Conservation (phyloP, 495 filamentous ascomycete species). For the Evernia prunastri region DNA sequence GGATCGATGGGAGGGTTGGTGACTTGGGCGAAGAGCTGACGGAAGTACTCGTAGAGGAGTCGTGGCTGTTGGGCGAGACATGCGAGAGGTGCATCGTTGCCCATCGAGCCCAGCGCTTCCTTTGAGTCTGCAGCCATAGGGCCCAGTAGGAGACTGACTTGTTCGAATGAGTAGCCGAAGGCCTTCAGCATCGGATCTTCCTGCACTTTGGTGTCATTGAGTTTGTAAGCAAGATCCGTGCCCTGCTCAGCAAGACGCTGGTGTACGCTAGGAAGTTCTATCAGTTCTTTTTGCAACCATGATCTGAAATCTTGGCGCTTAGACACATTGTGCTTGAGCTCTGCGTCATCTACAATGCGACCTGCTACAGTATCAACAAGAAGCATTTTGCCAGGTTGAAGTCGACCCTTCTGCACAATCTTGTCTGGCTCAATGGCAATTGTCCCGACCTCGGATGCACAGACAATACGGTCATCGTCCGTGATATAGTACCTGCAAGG, state of each 20-base stretch:
- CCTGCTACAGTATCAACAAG: constrained; percentile 93
- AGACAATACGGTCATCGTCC: constrained; percentile 97
- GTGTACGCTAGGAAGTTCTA: constrained; percentile 72
- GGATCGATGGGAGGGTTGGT: constrained; percentile 99
- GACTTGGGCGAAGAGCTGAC: constrained; percentile 97
- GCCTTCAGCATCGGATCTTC: constrained; percentile 79
- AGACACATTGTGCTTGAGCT: constrained; percentile 86
- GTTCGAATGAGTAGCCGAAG: constrained; percentile 95
- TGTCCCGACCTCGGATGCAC: constrained; percentile 94
- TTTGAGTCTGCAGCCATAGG: constrained; percentile 99
- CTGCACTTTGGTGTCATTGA: constrained; percentile 71
- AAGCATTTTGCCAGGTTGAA: constrained; percentile 96
- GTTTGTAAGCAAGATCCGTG: constrained; percentile 56
- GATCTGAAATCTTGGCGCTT: constrained; percentile 76
- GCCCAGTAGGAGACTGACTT: constrained; percentile 86
- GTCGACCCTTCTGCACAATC: constrained; percentile 87
- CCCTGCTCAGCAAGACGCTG: constrained; percentile 50
- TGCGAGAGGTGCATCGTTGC: constrained; percentile 93
- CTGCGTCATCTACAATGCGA: constrained; percentile 90
- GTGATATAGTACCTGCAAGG: constrained; percentile 98
- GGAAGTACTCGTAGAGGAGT: constrained; percentile 95
- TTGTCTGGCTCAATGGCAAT: constrained; percentile 87
- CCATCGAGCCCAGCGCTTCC: constrained; percentile 99
- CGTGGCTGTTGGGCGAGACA: constrained; percentile 86
- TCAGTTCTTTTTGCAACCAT: constrained; percentile 83